Evolutionary conservation across 352 stramenopile genomes (phyloP).

Genomic region (Phytophthora litchii): DNA sequence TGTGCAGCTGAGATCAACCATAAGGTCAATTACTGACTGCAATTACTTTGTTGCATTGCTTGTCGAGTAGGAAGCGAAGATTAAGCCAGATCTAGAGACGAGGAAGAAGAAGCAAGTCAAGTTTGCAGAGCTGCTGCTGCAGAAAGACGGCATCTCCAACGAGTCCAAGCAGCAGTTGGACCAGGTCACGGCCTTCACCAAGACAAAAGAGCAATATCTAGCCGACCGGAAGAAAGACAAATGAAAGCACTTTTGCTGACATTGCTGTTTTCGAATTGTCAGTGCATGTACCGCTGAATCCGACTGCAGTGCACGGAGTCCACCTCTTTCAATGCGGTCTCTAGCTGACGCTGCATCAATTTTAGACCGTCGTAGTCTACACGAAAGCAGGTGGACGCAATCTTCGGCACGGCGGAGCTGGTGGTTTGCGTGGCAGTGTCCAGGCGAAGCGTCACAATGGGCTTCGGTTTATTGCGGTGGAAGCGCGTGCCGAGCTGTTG

Average conservation of each 20-base stretch:
- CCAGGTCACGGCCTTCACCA: conserved; percentile 76
- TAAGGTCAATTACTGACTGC: background rate
- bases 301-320: conserved; percentile 72
- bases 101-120: conserved; percentile 74
- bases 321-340: conserved; percentile 69
- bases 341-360: conserved; percentile 66
- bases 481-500: conserved; percentile 68
- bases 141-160: conserved; percentile 48
- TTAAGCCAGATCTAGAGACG: conserved; percentile 63
- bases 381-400: conserved; percentile 53
- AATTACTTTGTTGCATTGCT: conserved; percentile 3
- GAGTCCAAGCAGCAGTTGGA: conserved; percentile 80
- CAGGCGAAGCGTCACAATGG: conserved; percentile 72
- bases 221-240: conserved; percentile 32
- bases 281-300: conserved; percentile 81
- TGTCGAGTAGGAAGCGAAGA: conserved; percentile 58
- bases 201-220: conserved; percentile 45
- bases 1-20: conserved; percentile 17
- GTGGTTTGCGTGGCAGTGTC: conserved; percentile 41
- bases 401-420: conserved; percentile 25
- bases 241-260: conserved; percentile 3
- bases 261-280: conserved; percentile 5
- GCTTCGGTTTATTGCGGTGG: conserved; percentile 60
- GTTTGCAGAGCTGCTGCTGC: conserved; percentile 78
- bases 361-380: conserved; percentile 72